Evolutionary conservation across 2,329 filamentous ascomycete genomes (phyloP).

Genomic region (Fusarium pseudonygamai): DNA sequence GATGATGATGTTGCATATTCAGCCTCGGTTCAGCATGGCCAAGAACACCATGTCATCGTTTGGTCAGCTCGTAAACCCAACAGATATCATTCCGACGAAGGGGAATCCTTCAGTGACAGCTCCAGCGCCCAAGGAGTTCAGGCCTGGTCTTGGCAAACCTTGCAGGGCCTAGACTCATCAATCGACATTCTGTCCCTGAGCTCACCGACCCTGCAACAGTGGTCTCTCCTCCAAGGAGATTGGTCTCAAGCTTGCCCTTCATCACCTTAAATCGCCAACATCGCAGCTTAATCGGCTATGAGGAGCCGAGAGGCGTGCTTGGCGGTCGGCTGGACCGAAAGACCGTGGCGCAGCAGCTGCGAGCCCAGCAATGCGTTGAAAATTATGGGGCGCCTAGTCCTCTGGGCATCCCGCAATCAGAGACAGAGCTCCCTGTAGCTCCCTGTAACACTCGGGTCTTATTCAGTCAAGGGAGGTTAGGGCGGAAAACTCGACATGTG

Average conservation of each 20-base stretch:
- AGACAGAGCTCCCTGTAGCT: constrained; percentile 37
- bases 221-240: constrained; percentile 32
- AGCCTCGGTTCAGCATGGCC: constrained; percentile 5
- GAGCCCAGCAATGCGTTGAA: constrained; percentile 40
- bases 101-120: constrained; percentile 34
- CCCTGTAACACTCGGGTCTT: constrained; percentile 33
- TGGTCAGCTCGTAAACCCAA: constrained; percentile 10
- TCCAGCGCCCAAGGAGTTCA: neutral
- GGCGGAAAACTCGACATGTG: constrained; percentile 26
- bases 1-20: neutral
- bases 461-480: constrained; percentile 34
- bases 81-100: constrained; percentile 19
- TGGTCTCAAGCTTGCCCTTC: constrained; percentile 26
- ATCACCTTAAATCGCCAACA: constrained; percentile 35
- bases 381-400: constrained; percentile 41
- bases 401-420: constrained; percentile 39
- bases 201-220: constrained; percentile 29
- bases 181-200: constrained; percentile 16
- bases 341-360: constrained; percentile 42
- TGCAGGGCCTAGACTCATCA: constrained; percentile 18
- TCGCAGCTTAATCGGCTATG: constrained; percentile 42
- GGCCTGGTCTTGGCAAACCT: constrained; percentile 29
- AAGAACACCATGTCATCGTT: constrained; percentile 16
- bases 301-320: constrained; percentile 46
- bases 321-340: constrained; percentile 44